Base-by-base conservation (phyloP, 805 yeast genomes). In the Pichia kluyveri region DNA sequence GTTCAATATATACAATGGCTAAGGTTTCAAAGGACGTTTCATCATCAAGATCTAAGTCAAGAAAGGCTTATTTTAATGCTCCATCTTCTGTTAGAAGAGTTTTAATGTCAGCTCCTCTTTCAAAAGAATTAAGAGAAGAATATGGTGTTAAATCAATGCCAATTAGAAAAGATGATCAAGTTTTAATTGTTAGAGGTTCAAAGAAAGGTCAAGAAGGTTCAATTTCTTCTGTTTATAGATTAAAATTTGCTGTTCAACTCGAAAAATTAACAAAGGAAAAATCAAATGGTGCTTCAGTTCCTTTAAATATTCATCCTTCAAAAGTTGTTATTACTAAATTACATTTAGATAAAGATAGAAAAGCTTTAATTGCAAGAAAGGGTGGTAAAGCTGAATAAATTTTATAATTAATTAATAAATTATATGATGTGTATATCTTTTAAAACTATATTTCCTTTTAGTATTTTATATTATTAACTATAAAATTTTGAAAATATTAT, bases 181-280 rank as follows among this genome's bases (percentile, higher is more conserved):
- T 93, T 65, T 74, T 79, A 66, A 93, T 93, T 69, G 91, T 85
- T 72, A 91, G 99, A 79, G 99, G 99, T 71, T 86, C 98, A 69
- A 86, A 87, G 86, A 93, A 93, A 82, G 99, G 98, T 73, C 89
- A 91, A 67, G 99, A 91, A 81, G 99, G 99, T 77, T 87, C 89
- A 78, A 81, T 93, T 73, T 78, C 93, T 62, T 85, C 96, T 60
- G 98, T 91, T 64, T 93, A 93, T 96, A 91, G 99, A 86, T 86
- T 93, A 77, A 93, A 93, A 76, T 93, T 79, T 71, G 82, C 96
- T 65, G 80, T 93, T 63, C 98, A 91, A 78, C 84, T 93, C 67
- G 98, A 90, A 80, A 91, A 91, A 80, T 80, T 93, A 72, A 82
- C 91, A 78, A 86, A 83, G 79, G 98, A 93, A 79, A 93, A 93